phyloP scores from a whole-genome alignment of 2,329 filamentous ascomycete genomes.

The Sporothrix mexicana region DNA sequence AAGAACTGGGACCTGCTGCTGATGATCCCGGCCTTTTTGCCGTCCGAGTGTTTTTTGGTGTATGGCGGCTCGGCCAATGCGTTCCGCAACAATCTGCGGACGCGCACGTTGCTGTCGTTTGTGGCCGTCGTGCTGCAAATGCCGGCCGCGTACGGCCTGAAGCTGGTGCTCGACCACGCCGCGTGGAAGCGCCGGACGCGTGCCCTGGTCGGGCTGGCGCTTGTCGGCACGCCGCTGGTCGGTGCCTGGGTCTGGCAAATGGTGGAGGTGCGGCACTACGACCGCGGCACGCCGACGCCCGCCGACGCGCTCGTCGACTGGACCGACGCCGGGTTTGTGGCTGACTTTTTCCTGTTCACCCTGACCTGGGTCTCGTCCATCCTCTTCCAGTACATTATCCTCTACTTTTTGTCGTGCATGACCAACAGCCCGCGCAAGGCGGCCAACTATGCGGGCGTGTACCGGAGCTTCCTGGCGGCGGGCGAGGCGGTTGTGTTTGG shows the following conservation, averaged over 20 bases:
- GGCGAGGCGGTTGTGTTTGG: slow-evolving; percentile 42
- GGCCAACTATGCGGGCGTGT: slow-evolving; percentile 40
- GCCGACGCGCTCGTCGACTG: slow-evolving; percentile 14
- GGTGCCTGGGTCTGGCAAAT: slow-evolving; percentile 45
- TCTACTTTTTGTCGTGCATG: slow-evolving; percentile 42
- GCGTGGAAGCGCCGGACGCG: slow-evolving; percentile 15
- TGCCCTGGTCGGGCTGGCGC: not conserved
- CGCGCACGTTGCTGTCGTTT: slow-evolving; percentile 42
- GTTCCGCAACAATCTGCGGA: slow-evolving; percentile 28
- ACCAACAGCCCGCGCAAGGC: slow-evolving; percentile 39
- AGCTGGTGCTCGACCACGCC: slow-evolving; percentile 1
- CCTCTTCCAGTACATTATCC: slow-evolving; percentile 43
- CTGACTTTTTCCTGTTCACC: not conserved
- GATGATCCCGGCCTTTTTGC: slow-evolving; percentile 41
- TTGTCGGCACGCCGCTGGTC: slow-evolving; percentile 38
- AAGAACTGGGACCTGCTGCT: slow-evolving; percentile 38
- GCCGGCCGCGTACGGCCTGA: slow-evolving; percentile 41
- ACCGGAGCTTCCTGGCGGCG: slow-evolving; percentile 41
- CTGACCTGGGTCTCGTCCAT: slow-evolving; percentile 27
- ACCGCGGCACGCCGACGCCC: slow-evolving; percentile 38
- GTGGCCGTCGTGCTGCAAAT: slow-evolving; percentile 44
- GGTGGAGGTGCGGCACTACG: slow-evolving; percentile 37
- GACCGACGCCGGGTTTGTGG: not conserved
- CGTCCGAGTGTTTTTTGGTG: slow-evolving; percentile 44
- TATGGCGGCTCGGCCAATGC: slow-evolving; percentile 45